These are phyloP conservation scores for Phytopythium vexans DNA, from an alignment of 352 stramenopile genomes.

Conservation along the genomic window DNA sequence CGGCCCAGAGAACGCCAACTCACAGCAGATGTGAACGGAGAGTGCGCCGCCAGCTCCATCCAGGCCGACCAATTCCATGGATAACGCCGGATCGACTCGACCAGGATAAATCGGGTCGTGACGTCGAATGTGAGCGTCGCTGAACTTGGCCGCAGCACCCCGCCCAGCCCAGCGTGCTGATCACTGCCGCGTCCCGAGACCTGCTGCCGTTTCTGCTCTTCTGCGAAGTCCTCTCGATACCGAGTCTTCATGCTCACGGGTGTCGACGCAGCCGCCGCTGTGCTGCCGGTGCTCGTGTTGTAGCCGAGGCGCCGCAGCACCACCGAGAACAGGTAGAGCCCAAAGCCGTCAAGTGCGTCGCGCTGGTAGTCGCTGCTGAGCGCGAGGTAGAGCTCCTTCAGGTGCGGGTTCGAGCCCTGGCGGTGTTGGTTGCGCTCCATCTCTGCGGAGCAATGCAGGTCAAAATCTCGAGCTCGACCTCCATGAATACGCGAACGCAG, in stretches of 20 bases:
- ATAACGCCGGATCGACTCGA: slow-evolving; percentile 68
- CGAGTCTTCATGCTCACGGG: slow-evolving; percentile 33
- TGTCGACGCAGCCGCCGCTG: slow-evolving; percentile 30
- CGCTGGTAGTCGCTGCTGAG: slow-evolving; percentile 49
- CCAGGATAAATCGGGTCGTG: slow-evolving; percentile 60
- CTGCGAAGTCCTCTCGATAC: slow-evolving; percentile 21
- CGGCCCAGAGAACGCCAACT: slow-evolving; percentile 1
- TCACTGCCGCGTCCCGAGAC: slow-evolving; percentile 5
- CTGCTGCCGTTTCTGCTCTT: slow-evolving; percentile 43
- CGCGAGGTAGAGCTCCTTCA: slow-evolving; percentile 66
- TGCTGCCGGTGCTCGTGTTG: slow-evolving; percentile 45
- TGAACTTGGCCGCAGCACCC: slow-evolving; percentile 1
- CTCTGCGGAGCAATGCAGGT: slow-evolving; percentile 11
- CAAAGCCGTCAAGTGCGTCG: slow-evolving; percentile 64
- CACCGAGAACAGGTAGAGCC: slow-evolving; percentile 79
- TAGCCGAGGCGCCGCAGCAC: slow-evolving; percentile 68
- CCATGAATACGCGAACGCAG: background rate
- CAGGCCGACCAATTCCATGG: slow-evolving; percentile 97
- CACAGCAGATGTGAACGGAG: slow-evolving; percentile 52
- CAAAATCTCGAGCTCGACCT: background rate
- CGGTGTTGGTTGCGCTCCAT: slow-evolving; percentile 30
- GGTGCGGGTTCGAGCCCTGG: slow-evolving; percentile 57
- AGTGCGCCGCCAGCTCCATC: slow-evolving; percentile 90
- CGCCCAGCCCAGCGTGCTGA: slow-evolving; percentile 5
- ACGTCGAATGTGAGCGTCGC: slow-evolving; percentile 37